phyloP scores from a whole-genome alignment of 768 basidiomycete species.

The Leucocoprinus leucothites region DNA sequence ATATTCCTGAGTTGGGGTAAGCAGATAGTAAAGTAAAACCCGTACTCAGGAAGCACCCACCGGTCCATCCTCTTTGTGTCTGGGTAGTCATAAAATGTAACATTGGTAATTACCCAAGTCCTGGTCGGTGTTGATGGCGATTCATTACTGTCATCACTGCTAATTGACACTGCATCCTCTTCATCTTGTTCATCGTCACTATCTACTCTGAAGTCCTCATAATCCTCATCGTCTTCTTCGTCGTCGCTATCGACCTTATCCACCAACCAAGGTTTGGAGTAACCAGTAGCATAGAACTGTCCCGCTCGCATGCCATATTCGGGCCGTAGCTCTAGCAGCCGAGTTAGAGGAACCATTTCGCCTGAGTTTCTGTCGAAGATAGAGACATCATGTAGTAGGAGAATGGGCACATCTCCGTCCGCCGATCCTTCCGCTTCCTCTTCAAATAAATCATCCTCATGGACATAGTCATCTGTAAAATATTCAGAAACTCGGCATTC shows the following conservation, averaged over 20 bases:
- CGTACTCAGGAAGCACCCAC: conserved; percentile 28
- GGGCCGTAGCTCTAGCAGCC: conserved; percentile 33
- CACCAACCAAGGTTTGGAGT: conserved; percentile 37
- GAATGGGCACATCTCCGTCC: conserved; percentile 47
- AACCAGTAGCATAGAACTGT: conserved; percentile 35
- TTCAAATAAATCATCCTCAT: conserved; percentile 37
- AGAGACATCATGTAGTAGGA: conserved; percentile 50
- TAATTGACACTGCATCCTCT: neutral
- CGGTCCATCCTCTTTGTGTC: conserved; percentile 34
- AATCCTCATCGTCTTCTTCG: conserved; percentile 15
- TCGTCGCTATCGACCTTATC: conserved; percentile 25
- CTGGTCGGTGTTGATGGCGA: neutral
- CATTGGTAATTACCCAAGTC: conserved; percentile 41
- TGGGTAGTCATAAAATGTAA: conserved; percentile 42
- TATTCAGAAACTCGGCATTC: neutral
- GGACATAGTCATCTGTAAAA: conserved; percentile 22
- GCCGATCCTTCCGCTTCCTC: conserved; percentile 39
- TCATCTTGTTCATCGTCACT: conserved; percentile 18
- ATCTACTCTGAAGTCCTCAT: conserved; percentile 7
- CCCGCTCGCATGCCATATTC: conserved; percentile 12
- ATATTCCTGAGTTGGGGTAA: conserved; percentile 42
- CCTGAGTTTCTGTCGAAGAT: conserved; percentile 41
- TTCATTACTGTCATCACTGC: neutral
- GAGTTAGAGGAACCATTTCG: conserved; percentile 36
- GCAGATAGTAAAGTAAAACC: neutral